Base-by-base conservation (phyloP, 2,329 filamentous ascomycete genomes). In the Monosporascus cannonballus region DNA sequence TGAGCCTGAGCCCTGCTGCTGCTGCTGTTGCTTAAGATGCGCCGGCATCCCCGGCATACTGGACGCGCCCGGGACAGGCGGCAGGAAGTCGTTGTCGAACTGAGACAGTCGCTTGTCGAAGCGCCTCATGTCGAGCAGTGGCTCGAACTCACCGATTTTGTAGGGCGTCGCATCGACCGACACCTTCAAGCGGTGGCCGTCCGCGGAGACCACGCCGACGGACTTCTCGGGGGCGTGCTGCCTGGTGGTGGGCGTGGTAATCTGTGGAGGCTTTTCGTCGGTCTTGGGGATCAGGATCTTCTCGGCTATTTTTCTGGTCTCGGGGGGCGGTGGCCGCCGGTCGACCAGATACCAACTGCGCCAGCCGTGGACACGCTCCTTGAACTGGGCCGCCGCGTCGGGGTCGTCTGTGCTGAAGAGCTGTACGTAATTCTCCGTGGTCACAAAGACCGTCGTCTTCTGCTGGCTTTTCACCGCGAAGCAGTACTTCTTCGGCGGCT, bases 381-480 rank as follows among this genome's bases (percentile, higher is more conserved):
- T 85, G 71, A 93, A 96, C 15, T 75, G 72, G n/a, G 79, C 77
- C 1, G 89, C 89, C 1, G 84, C 69, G 1, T 73, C 67, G 5
- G 78, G 73, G 61, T 96, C 89, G 45, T 90, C 89, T 2, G 87
- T 90, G 54, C 84, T 86, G 72, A 97, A 96, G 71, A 93, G 96
- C 65, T 97, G 93, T 3, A 96, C 88, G 65, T 90, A 97, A 60
- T 93, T 93, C 49, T 89, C 85, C 3, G 86, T 88, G 51, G 86
- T 86, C 51, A 90, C 73, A 64, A 96, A 96, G 63, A 96, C 85
- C 53, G 82, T 84, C 0, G 87, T 87, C 69, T 93, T 96, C 65
- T 96, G 87, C 72, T 96, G 91, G 61, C 89, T 95, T 71, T 96
- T 96, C 61, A 97, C 79, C 1, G 90, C 92, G 63, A 89, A 93